Conservation (phyloP, 352 stramenopile species). For the Aphanomyces invadans region DNA sequence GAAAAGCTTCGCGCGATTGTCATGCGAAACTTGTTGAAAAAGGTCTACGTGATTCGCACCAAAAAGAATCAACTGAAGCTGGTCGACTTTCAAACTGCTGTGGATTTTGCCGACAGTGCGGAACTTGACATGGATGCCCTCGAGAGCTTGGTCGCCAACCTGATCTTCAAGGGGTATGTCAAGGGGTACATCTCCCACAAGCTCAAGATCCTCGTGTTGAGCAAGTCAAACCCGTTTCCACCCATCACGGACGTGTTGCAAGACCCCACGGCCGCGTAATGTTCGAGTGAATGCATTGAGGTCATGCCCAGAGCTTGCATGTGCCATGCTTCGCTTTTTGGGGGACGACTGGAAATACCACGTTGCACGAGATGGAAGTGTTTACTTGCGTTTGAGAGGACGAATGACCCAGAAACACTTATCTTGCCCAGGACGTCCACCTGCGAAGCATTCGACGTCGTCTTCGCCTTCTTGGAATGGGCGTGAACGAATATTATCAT, state of each 20-base stretch:
- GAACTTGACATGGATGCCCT: conserved; percentile 93
- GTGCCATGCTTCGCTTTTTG: too few species aligned
- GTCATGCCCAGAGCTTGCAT: too few species aligned
- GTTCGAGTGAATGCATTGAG: too few species aligned
- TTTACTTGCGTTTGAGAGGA: too few species aligned
- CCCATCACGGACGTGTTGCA: conserved; percentile 66
- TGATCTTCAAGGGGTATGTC: conserved; percentile 95
- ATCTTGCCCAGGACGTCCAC: too few species aligned
- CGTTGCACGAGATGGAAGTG: too few species aligned
- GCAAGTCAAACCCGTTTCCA: conserved; percentile 92
- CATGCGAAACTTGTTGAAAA: conserved; percentile 94
- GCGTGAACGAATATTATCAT: too few species aligned
- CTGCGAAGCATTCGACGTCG: too few species aligned
- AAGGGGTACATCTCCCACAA: conserved; percentile 96
- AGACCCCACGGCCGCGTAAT: not conserved
- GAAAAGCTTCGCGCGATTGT: conserved; percentile 94
- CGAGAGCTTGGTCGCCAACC: conserved; percentile 94
- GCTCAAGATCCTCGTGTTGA: conserved; percentile 94
- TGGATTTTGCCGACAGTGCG: conserved; percentile 79
- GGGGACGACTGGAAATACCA: too few species aligned
- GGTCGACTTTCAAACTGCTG: conserved; percentile 78
- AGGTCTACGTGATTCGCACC: conserved; percentile 80
- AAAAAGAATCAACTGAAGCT: conserved; percentile 84
- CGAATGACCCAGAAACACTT: too few species aligned
- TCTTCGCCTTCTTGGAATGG: too few species aligned